These are phyloP conservation scores for Ophiostoma tasmaniense DNA, from an alignment of 2,329 filamentous ascomycete genomes.

Conservation along the genomic window DNA sequence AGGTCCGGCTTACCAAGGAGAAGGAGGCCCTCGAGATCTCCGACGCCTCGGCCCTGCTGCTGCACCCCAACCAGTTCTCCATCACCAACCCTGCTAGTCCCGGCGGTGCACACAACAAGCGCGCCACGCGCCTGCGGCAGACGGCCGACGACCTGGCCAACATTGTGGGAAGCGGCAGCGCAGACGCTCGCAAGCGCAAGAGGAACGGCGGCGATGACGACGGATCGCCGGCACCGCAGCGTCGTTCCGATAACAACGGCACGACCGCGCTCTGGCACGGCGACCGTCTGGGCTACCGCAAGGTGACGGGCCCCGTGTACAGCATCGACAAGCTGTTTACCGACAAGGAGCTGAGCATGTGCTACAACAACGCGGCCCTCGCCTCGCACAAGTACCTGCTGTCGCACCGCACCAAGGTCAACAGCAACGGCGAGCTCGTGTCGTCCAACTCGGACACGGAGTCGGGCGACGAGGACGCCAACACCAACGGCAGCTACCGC, in stretches of 20 bases:
- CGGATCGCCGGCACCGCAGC: conserved; percentile 51
- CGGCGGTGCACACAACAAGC: conserved; percentile 54
- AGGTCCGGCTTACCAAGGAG: conserved; percentile 54
- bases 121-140: conserved; percentile 52
- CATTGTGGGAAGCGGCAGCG: conserved; percentile 35
- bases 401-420: conserved; percentile 44
- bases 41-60: conserved; percentile 55
- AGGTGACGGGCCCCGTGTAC: conserved; percentile 52
- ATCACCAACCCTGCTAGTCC: conserved; percentile 57
- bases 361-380: conserved; percentile 54
- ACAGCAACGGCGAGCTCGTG: conserved; percentile 41
- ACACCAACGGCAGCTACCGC: conserved; percentile 34
- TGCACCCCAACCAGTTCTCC: conserved; percentile 61
- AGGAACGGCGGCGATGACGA: conserved; percentile 49
- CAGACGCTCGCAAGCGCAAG: conserved; percentile 52
- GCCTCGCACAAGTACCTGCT: conserved; percentile 55
- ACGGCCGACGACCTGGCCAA: conserved; percentile 50
- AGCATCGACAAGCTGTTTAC: conserved; percentile 64
- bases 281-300: conserved; percentile 47
- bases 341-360: conserved; percentile 59
- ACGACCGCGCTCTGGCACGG: conserved; percentile 56
- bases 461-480: conserved; percentile 38
- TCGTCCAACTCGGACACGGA: conserved; percentile 47
- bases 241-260: conserved; percentile 48
- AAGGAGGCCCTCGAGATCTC: conserved; percentile 61